Base-by-base conservation (phyloP, 495 filamentous ascomycete genomes). In the Penicillium chermesinum region DNA sequence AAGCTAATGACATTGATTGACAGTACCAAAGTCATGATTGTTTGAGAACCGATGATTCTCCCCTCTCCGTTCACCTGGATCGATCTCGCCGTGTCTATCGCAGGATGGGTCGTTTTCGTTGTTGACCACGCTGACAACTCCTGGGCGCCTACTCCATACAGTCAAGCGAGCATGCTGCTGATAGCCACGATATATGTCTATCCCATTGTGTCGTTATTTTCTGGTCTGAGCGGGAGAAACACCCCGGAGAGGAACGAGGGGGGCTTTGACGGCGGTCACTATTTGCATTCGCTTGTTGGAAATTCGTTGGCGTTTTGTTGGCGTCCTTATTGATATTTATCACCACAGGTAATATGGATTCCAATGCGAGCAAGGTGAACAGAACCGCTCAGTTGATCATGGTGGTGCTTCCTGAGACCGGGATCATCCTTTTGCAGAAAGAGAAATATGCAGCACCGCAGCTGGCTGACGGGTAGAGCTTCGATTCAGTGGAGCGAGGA, bases 161-260 rank as follows among this genome's bases (percentile, higher is more conserved):
- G 53, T 34, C 57, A 52, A 22, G 53, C 57, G 20, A 51, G 57
- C 15, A 57, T 48, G 35, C 49, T 27, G 7, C 22, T 57, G 10
- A 37, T 60, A 8, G 84, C 40, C 9, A 32, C 48, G 13, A 54
- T 60, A 38, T 60, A 56, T 42, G 25, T 57, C 6, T 60, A 52
- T 25, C 48, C 43, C 6, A 49, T 54, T 1, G 57, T 49, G 25
- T 50, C 16, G n/a, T 53, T 9, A 17, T 38, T 3, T 53, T 56
- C 34, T 53, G 53, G 49, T 10, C 10, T 30, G 20, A 22, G 32
- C 46, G 54, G n/a, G 10, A 3, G 9, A 30, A 49, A 27, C 51
- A 46, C 32, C 20, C 41, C 2, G 34, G 21, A 20, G 35, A 42
- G 14, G 55, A 58, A 17, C 48, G 30, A n/a, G n/a, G 8, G 43